These are phyloP conservation scores for Macaranga tanarius DNA, from an alignment of 441 rosid species.

Conservation along the genomic window DNA sequence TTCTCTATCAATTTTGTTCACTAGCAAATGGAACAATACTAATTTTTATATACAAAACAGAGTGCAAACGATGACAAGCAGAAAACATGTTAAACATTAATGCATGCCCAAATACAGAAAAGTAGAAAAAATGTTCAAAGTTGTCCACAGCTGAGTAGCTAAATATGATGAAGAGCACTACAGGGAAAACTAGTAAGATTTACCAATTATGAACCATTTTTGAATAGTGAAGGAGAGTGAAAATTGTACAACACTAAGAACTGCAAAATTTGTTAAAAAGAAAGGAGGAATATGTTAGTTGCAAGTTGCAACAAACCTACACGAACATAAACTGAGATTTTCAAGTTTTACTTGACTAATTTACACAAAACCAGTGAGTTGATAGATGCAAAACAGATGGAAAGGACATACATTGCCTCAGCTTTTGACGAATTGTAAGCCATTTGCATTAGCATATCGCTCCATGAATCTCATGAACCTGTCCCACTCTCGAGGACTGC, in stretches of 20 bases:
- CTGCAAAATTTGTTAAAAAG: slow-evolving; percentile 27
- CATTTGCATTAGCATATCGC: slow-evolving; percentile 78
- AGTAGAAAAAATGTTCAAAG: not conserved
- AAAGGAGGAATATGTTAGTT: slow-evolving; percentile 9
- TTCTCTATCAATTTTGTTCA: not conserved
- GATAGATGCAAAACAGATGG: slow-evolving; percentile 3
- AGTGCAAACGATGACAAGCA: not conserved
- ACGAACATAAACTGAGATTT: slow-evolving; percentile 2
- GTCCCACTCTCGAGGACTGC: slow-evolving; percentile 83
- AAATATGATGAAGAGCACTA: not conserved
- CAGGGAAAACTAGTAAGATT: not conserved
- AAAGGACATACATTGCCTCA: slow-evolving; percentile 45
- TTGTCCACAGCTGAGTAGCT: not conserved
- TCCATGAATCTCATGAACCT: slow-evolving; percentile 99
- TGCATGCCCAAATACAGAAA: not conserved
- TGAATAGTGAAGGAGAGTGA: slow-evolving; percentile 12
- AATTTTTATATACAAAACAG: not conserved
- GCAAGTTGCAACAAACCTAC: slow-evolving; percentile 8
- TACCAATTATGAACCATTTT: not conserved
- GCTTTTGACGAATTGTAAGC: slow-evolving; percentile 77
- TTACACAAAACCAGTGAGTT: slow-evolving; percentile 17
- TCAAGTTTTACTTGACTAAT: slow-evolving; percentile 15
- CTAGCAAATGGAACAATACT: too few species aligned
- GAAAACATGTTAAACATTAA: not conserved
- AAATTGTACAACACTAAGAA: slow-evolving; percentile 16